A percentile compares a stretch with the other conserved stretches of the same genome.
phyloP scores from a whole-genome alignment of 2,329 filamentous ascomycete genomes.

The Colletotrichum incanum region DNA sequence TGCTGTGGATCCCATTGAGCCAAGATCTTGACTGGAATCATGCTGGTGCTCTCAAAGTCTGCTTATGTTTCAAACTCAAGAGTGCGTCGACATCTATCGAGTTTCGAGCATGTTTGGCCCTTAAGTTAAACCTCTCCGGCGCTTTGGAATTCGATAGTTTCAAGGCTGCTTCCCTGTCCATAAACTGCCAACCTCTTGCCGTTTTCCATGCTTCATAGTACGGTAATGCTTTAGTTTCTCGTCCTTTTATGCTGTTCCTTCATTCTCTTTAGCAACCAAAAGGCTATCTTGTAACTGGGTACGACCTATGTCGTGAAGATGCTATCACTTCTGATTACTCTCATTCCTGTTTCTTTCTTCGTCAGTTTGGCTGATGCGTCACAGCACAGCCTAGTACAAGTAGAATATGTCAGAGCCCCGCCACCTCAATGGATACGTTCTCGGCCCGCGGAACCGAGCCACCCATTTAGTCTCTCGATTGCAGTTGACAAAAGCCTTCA shows the following conservation, averaged over 20 bases:
- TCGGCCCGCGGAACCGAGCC: slow-evolving; percentile 1
- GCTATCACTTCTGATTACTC: not conserved
- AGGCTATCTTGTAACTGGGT: not conserved
- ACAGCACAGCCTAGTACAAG: not conserved
- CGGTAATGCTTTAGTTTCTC: no score
- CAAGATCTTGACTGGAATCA: not conserved
- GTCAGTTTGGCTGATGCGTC: not conserved
- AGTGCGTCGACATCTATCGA: no score
- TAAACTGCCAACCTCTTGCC: not conserved
- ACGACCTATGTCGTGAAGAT: not conserved
- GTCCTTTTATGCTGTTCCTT: not conserved
- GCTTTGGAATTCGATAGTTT: not conserved
- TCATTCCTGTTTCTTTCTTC: not conserved
- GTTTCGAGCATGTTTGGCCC: not conserved
- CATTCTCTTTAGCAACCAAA: not conserved
- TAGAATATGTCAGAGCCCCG: slow-evolving; percentile 8
- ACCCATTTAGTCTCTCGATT: slow-evolving; percentile 20
- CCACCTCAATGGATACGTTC: slow-evolving; percentile 16
- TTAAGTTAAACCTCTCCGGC: not conserved
- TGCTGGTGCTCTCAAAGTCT: not conserved
- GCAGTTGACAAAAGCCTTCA: slow-evolving; percentile 24
- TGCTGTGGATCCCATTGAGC: not conserved
- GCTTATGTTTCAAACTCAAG: not conserved
- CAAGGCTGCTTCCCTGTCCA: not conserved
- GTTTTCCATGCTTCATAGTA: not conserved